phyloP scores from a whole-genome alignment of 768 basidiomycete genomes.

The Pisolithus orientalis region DNA sequence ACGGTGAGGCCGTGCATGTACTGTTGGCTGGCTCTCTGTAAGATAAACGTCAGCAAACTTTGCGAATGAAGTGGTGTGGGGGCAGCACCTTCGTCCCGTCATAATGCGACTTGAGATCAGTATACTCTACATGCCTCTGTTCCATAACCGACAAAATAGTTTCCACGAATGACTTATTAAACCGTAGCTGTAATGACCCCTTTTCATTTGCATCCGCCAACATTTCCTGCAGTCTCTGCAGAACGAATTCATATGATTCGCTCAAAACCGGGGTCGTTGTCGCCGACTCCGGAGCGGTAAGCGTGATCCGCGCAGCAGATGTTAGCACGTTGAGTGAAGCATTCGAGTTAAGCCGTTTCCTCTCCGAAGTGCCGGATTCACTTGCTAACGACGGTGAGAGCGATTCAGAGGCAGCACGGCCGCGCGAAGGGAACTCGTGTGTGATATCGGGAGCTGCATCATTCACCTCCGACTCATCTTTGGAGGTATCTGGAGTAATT shows the following conservation, averaged over 20 bases:
- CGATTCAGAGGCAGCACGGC: slow-evolving; percentile 30
- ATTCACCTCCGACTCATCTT: slow-evolving; percentile 3
- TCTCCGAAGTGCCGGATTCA: slow-evolving; percentile 4
- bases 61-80: background rate
- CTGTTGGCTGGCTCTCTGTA: slow-evolving; percentile 82
- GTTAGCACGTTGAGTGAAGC: slow-evolving; percentile 13
- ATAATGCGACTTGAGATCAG: slow-evolving; percentile 66
- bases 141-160: slow-evolving; percentile 63
- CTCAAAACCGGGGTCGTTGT: slow-evolving; percentile 17
- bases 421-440: slow-evolving; percentile 10
- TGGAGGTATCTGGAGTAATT: background rate
- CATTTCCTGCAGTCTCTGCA: slow-evolving; percentile 52
- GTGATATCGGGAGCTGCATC: slow-evolving; percentile 12
- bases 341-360: slow-evolving; percentile 22
- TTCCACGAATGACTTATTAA: slow-evolving; percentile 73
- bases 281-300: slow-evolving; percentile 37
- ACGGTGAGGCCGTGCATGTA: slow-evolving; percentile 90
- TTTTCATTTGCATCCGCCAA: slow-evolving; percentile 55
- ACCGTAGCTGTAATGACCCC: slow-evolving; percentile 52
- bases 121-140: slow-evolving; percentile 51
- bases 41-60: slow-evolving; percentile 2
- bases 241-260: slow-evolving; percentile 41
- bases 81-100: slow-evolving; percentile 78
- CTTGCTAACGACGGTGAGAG: slow-evolving; percentile 10
- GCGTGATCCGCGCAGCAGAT: slow-evolving; percentile 33